Evolutionary conservation across 148 eudicot species (phyloP).

Genomic region (Chenopodium formosanum): DNA sequence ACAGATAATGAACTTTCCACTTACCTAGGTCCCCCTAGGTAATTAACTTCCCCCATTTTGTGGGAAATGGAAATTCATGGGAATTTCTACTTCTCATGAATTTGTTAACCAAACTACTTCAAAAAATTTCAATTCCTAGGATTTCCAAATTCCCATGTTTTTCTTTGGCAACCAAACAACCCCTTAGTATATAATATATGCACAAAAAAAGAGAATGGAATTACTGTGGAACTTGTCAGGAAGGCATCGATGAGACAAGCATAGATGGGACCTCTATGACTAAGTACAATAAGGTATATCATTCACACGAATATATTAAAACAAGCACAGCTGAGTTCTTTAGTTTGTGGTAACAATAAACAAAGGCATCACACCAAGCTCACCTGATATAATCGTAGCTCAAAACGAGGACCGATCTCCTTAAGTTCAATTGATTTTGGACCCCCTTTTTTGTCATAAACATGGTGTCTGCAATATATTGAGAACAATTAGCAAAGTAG

Average conservation of each 20-base stretch:
- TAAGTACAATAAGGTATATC: not conserved
- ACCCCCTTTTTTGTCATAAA: conserved; percentile 88
- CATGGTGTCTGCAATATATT: conserved; percentile 64
- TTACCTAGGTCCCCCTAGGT: too few species aligned
- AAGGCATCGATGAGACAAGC: not conserved
- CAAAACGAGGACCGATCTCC: conserved; percentile 98
- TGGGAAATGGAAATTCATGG: too few species aligned
- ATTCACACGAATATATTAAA: not conserved
- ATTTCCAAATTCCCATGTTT: too few species aligned
- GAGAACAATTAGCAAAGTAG: not conserved
- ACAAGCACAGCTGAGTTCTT: not conserved
- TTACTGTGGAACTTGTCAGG: not conserved
- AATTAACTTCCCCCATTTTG: too few species aligned
- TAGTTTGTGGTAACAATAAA: not conserved
- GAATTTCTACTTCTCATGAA: too few species aligned
- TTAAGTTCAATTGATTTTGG: conserved; percentile 81
- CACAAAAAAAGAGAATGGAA: too few species aligned
- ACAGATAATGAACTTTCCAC: not conserved
- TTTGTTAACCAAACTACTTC: too few species aligned
- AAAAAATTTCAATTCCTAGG: too few species aligned
- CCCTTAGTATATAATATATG: too few species aligned
- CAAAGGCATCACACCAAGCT: not conserved
- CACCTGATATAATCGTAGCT: conserved; percentile 77
- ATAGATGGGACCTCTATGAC: too few species aligned
- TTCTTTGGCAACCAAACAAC: too few species aligned